Base-by-base conservation (phyloP, 73 alveolate species). In the Uronychia binucleata region DNA sequence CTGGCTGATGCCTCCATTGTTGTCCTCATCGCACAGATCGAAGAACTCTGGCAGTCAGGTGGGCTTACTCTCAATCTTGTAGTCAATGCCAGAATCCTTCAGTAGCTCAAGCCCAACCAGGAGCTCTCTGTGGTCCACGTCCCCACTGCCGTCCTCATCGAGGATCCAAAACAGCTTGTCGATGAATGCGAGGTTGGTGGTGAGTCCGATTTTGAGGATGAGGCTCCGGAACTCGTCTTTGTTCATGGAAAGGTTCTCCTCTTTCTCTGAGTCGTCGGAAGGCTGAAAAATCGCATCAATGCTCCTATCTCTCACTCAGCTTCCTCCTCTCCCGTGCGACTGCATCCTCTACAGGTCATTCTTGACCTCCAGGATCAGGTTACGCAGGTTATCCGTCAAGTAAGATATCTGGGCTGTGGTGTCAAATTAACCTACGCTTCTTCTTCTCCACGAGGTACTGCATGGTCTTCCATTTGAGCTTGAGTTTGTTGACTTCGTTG, bases 21-120 rank as follows among this genome's bases (percentile, higher is more conserved):
- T 74, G 46, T 88, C 94, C 34, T 88, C 94, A 81, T 88, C 94
- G 34, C 94, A 88, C n/a, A 88, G 46, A 46, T 88, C 94, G 79
- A 88, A 75, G 78, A 88, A 88, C 67, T 11, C 67, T 46, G 19
- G 19, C 67, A 5, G 5, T 11, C 19, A 46, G 67, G 5, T 78
- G 67, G n/a, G 5, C 67, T 46, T 46, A 46, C 57, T 86, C 11
- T 78, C 87, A 14, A 86, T n/a, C 74, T 86, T 86, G n/a, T 86
- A 83, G 79, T 86, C 92, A 32, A 78, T 59, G 14, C 83, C 78
- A 67, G 58, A 76, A 32, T 86, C 78, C 35, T 86, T 86, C 1
- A 86, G 74, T 13, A 86, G 79, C 59, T 86, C 92, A 28, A 86
- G 58, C 30, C 92, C 92, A 13, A 86, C 85, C 11, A 80, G 83